Conservation (phyloP, 371 early-diverging fungal genomes). For the Circinella minor region DNA sequence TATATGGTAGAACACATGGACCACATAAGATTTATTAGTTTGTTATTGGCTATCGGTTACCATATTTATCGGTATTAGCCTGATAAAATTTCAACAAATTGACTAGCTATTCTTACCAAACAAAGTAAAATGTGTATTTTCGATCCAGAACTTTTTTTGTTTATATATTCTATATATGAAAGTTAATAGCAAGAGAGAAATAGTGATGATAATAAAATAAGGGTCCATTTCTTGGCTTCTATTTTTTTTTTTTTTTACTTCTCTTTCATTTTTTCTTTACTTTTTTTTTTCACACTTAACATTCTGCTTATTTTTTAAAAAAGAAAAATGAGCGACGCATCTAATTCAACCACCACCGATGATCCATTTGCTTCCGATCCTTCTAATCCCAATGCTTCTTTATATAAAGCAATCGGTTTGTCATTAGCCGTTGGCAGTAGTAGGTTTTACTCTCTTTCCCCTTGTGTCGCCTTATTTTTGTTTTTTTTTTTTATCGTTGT, state of each 20-base stretch:
- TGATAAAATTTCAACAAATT: no score
- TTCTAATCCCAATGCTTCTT: conserved; percentile 36
- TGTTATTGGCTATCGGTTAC: no score
- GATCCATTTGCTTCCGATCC: conserved; percentile 37
- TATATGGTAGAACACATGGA: no score
- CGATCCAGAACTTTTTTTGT: no score
- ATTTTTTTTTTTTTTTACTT: conserved; percentile 6
- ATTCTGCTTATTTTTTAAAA: background rate
- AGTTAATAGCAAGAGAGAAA: no score
- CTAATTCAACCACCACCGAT: conserved; percentile 19
- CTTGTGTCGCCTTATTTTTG: background rate
- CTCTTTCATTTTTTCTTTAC: conserved; percentile 5
- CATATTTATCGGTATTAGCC: no score
- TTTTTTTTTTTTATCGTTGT: no score
- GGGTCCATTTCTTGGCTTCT: background rate
- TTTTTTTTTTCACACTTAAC: background rate
- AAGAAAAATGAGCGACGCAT: conserved; percentile 22
- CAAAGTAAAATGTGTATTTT: no score
- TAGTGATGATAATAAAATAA: no score
- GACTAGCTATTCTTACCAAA: no score
- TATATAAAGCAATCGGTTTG: conserved; percentile 87
- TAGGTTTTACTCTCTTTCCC: conserved; percentile 21
- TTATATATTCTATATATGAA: no score
- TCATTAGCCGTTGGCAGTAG: conserved; percentile 78
- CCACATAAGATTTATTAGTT: no score